Percentiles rank a stretch among this genome's conserved stretches.
Conservation (phyloP, 176 grass and related monocot genomes). For the Metroxylon sagu region DNA sequence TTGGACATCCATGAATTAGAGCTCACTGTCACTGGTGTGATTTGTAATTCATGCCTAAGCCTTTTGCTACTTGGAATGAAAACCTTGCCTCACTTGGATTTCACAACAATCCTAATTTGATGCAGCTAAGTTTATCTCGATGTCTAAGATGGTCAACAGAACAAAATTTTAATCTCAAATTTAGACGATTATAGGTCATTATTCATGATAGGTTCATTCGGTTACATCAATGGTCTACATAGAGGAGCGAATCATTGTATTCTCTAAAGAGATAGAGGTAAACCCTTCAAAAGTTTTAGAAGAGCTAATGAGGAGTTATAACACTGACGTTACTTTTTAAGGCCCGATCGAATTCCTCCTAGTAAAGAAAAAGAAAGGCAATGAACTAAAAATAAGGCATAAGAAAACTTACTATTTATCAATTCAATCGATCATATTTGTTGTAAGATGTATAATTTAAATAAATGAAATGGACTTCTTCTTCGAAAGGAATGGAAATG, state of each 20-base stretch:
- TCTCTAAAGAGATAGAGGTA: constrained; percentile 22
- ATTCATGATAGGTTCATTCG: no score
- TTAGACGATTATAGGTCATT: no score
- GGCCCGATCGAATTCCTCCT: constrained; percentile 47
- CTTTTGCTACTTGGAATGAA: constrained; percentile 57
- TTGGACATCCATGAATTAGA: constrained; percentile 88
- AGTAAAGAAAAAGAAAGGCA: constrained; percentile 27
- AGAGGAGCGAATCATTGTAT: constrained; percentile 16
- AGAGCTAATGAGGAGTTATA: constrained; percentile 57
- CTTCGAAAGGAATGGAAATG: no score
- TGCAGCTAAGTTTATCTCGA: no score
- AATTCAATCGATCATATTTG: no score
- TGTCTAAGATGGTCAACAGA: no score
- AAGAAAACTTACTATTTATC: no score
- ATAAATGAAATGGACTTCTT: no score
- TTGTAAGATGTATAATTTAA: no score
- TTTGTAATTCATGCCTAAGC: constrained; percentile 51
- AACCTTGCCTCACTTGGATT: constrained; percentile 20
- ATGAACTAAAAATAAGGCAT: not conserved
- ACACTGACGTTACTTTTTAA: constrained; percentile 1
- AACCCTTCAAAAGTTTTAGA: no score
- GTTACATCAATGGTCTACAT: not conserved
- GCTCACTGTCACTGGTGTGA: constrained; percentile 45
- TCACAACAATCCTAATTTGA: no score
- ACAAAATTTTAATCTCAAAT: no score